Evolutionary conservation across 495 filamentous ascomycete species (phyloP).

Genomic region (Penicillium mononematosum): DNA sequence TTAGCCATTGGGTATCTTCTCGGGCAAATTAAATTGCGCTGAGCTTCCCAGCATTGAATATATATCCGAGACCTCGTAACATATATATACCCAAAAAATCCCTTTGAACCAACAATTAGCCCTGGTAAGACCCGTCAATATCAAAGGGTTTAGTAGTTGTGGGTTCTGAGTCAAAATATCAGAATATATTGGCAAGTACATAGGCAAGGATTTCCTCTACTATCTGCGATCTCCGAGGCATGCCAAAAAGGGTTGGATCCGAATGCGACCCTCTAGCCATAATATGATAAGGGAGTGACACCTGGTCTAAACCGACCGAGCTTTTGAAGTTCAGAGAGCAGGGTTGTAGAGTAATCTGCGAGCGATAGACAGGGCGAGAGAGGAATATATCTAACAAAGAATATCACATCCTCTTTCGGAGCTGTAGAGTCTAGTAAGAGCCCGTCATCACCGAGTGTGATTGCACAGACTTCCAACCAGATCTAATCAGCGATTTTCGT

Average conservation of each 20-base stretch:
- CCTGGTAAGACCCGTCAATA: too few species aligned
- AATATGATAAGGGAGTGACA: constrained; percentile 13
- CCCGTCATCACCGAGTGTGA: constrained; percentile 24
- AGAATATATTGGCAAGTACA: too few species aligned
- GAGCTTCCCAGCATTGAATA: neutral
- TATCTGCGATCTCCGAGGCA: constrained; percentile 5
- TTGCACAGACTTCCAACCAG: constrained; percentile 18
- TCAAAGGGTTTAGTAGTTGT: too few species aligned
- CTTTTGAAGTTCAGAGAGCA: constrained; percentile 13
- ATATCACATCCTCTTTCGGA: constrained; percentile 23
- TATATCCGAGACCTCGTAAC: neutral
- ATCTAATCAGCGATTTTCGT: constrained; percentile 18
- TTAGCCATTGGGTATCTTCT: neutral
- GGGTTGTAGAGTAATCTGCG: constrained; percentile 10
- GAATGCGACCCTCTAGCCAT: constrained; percentile 15
- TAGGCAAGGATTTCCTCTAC: too few species aligned
- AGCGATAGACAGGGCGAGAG: constrained; percentile 16
- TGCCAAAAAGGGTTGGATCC: constrained; percentile 24
- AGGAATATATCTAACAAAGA: constrained; percentile 25
- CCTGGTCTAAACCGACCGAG: constrained; percentile 23
- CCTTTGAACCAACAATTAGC: too few species aligned
- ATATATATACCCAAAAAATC: too few species aligned
- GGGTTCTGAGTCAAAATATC: too few species aligned
- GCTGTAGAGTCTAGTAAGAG: constrained; percentile 23
- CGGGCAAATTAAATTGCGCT: neutral